These are phyloP conservation scores for Austropuccinia psidii DNA, from an alignment of 1,284 basidiomycete genomes.

Conservation along the genomic window DNA sequence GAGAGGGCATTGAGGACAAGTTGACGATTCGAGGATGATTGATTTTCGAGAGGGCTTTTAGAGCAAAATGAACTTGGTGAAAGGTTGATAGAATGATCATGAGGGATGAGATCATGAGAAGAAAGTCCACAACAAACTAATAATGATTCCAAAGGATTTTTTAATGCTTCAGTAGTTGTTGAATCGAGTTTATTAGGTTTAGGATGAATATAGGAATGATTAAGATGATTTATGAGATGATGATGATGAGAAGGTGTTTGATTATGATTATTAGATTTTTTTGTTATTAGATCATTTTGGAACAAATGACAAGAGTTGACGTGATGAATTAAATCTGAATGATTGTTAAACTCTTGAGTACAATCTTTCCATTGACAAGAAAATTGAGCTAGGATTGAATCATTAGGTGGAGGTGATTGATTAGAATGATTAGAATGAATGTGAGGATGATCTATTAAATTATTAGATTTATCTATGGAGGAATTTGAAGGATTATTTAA, in stretches of 20 bases:
- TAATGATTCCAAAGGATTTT: not conserved
- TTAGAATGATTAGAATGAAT: not conserved
- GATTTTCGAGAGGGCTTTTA: not conserved
- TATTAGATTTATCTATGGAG: not conserved
- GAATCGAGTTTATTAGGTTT: too few relatives aligned
- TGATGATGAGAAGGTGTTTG: not conserved
- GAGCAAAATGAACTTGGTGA: too few relatives aligned
- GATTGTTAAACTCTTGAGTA: not conserved
- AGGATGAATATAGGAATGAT: not conserved
- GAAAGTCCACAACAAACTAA: not conserved
- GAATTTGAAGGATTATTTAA: slow-evolving; percentile 11
- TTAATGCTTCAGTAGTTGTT: not conserved
- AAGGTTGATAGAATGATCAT: not conserved
- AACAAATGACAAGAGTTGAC: slow-evolving; percentile 25
- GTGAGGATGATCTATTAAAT: not conserved
- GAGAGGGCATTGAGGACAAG: not conserved
- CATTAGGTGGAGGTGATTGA: not conserved
- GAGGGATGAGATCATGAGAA: not conserved
- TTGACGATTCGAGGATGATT: not conserved
- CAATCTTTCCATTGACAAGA: slow-evolving; percentile 34
- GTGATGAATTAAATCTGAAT: not conserved
- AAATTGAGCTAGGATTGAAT: not conserved
- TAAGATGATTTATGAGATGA: not conserved
- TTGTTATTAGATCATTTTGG: not conserved
- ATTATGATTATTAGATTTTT: not conserved